Evolutionary conservation across 495 filamentous ascomycete species (phyloP), one percentile per base, ranked within the genome.

Genomic region (Xylaria intraflava): DNA sequence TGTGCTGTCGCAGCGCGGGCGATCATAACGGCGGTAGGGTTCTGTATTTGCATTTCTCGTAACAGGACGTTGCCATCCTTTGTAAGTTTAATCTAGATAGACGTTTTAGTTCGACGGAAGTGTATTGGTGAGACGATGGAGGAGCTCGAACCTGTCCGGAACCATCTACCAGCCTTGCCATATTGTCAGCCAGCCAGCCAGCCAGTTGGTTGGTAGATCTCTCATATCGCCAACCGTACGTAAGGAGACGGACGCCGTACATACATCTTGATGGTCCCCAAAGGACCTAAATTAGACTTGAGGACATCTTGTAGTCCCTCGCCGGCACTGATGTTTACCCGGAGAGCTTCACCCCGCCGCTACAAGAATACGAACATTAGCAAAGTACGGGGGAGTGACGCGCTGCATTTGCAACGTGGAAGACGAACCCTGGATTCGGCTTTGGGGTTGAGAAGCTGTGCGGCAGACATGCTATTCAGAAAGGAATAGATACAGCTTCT

Each of bases 1-100:
- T 97, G 90, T 53, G 93, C 93, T 8, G 93, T 99, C 46, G 94
- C 93, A 58, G 93, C 94, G 68, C 93, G 81, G 53, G 94, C 93
- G 69, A 99, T 99, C 91, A 99, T 96, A 57, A 98, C 91, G 51
- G 91, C 91, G 36, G 87, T 92, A 29, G 87, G 87, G 66, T 92
- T 91, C 73, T 90, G 87, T 68, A 93, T 80, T 75, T 92, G 89
- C 94, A 99, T 99, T 70, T 99, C 93, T 61, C 89, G 81, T 60
- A 99, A 68, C 49, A 99, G 76, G 44, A 97, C 93, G 66, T 93
- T 95, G 65, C 93, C 93, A 78, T 99, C 93, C 73, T 99, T 99
- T 46, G 93, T 99, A 64, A 99, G 78, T 72, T 97, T 99, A 77
- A 99, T 99, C 87, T 95, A 60, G 69, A 22, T 14, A 8, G 46